A percentile compares a stretch with the other conserved stretches of the same genome.
phyloP scores from a whole-genome alignment of 2,329 filamentous ascomycete genomes.

The Lachnellula arida region DNA sequence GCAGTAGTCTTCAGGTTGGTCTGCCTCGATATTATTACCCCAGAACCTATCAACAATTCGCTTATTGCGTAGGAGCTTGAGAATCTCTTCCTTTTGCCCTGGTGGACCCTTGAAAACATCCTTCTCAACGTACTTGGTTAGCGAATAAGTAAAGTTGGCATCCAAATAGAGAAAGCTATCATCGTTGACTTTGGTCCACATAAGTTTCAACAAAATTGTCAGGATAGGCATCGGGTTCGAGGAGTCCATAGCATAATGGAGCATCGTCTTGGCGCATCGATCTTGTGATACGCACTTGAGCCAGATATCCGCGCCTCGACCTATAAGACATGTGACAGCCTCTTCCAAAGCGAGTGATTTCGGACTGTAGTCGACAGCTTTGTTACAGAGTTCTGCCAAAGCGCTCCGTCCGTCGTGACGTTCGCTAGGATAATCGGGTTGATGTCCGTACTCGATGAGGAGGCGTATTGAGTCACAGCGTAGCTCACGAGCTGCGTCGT shows the following conservation, averaged over 20 bases:
- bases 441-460: constrained; percentile 55
- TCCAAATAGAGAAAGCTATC: constrained; percentile 50
- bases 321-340: constrained; percentile 51
- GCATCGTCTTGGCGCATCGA: constrained; percentile 52
- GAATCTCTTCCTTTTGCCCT: constrained; percentile 12
- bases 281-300: constrained; percentile 37
- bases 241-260: constrained; percentile 59
- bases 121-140: constrained; percentile 54
- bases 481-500: constrained; percentile 58
- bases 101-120: constrained; percentile 12
- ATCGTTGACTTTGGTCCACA: constrained; percentile 63
- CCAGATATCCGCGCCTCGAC: constrained; percentile 48
- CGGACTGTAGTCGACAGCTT: constrained; percentile 37
- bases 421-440: constrained; percentile 61
- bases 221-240: constrained; percentile 51
- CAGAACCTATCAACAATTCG: constrained; percentile 14
- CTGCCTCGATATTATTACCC: constrained; percentile 11
- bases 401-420: constrained; percentile 60
- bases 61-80: constrained; percentile 11
- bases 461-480: constrained; percentile 52
- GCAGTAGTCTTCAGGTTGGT: constrained; percentile 12
- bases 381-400: constrained; percentile 57
- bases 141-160: constrained; percentile 54
- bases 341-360: constrained; percentile 33
- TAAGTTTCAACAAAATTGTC: constrained; percentile 53